Evolutionary conservation across 1,139 yeast species (phyloP).

Genomic region (Sporopachydermia cereana): DNA sequence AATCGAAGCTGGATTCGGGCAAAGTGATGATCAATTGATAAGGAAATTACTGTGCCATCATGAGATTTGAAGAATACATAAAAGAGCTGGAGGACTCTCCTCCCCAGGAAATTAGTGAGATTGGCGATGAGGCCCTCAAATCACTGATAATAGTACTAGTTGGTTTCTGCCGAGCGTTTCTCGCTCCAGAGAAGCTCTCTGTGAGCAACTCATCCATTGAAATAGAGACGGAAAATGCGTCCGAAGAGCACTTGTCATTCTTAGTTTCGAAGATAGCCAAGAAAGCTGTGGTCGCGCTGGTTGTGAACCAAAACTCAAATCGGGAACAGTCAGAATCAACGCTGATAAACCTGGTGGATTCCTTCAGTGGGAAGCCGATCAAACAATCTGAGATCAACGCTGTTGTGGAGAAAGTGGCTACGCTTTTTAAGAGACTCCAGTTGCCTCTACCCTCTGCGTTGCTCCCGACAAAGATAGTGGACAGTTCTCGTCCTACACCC

Average conservation of each 20-base stretch:
- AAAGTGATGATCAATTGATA: too few relatives aligned
- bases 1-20: too few relatives aligned
- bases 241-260: neutral
- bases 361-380: neutral
- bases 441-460: neutral
- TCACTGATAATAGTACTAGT: neutral
- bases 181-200: neutral
- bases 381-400: neutral
- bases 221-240: neutral
- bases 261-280: neutral
- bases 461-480: neutral
- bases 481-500: neutral
- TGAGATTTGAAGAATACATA: neutral
- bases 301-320: neutral
- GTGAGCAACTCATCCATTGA: neutral
- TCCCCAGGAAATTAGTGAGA: neutral
- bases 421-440: neutral
- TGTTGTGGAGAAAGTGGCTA: neutral
- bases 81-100: neutral
- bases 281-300: neutral
- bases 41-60: too few relatives aligned
- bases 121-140: neutral
- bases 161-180: neutral
- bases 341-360: neutral
- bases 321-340: neutral